Percentiles rank a stretch among this genome's conserved stretches.
Evolutionary conservation across 768 basidiomycete species (phyloP).

Genomic region (Kwoniella heveanensis): DNA sequence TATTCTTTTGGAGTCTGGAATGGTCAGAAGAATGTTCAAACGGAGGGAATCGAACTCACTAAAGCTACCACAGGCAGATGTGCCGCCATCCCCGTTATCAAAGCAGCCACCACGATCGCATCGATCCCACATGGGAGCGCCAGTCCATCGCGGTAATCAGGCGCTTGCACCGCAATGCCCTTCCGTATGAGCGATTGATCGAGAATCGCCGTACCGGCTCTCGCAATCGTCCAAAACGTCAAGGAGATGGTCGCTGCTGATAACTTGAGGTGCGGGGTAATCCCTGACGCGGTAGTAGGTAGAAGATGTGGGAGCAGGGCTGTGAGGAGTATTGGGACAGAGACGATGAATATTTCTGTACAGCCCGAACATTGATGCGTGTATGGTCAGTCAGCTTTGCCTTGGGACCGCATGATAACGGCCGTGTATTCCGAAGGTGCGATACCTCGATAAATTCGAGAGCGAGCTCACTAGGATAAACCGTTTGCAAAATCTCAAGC

Average conservation of each 20-base stretch:
- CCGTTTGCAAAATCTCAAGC: slow-evolving; percentile 10
- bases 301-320: slow-evolving; percentile 4
- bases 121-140: slow-evolving; percentile 2
- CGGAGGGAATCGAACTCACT: too few species aligned
- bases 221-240: slow-evolving; percentile 9
- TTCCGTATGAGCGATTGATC: slow-evolving; percentile 7
- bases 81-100: slow-evolving; percentile 8
- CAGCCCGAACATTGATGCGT: too few species aligned
- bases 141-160: background rate
- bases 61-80: slow-evolving; percentile 8
- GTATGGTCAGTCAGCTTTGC: too few species aligned
- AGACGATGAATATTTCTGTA: slow-evolving; percentile 9
- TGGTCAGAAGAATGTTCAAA: too few species aligned
- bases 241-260: slow-evolving; percentile 1
- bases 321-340: slow-evolving; percentile 6
- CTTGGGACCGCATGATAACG: too few species aligned
- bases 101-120: slow-evolving; percentile 6
- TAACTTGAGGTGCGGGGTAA: background rate
- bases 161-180: background rate
- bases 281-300: background rate
- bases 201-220: slow-evolving; percentile 9
- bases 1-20: too few species aligned
- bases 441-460: too few species aligned
- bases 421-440: too few species aligned
- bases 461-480: slow-evolving; percentile 14